phyloP scores from a whole-genome alignment of 768 basidiomycete genomes.

The Amanita subjunquillea region DNA sequence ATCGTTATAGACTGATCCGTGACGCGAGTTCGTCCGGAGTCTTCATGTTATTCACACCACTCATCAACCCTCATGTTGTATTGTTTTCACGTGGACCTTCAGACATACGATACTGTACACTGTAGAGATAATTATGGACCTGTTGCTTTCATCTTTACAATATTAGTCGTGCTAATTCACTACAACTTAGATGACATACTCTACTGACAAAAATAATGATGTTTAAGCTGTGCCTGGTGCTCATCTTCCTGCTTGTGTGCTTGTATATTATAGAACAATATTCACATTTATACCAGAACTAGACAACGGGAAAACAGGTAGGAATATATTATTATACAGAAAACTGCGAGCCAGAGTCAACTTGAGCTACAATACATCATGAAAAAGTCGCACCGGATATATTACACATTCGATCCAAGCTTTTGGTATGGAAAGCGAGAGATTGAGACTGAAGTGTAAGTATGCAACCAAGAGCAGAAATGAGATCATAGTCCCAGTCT shows the following conservation, averaged over 20 bases:
- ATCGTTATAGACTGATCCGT: background rate
- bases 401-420: constrained; percentile 13
- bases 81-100: background rate
- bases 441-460: constrained; percentile 6
- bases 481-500: constrained; percentile 58
- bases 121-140: background rate
- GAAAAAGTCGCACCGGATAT: constrained; percentile 16
- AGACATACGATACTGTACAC: background rate
- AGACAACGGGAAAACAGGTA: background rate
- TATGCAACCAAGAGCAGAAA: constrained; percentile 13
- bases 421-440: constrained; percentile 9
- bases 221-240: background rate
- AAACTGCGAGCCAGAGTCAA: constrained; percentile 12
- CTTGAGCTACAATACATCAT: constrained; percentile 15
- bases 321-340: constrained; percentile 15
- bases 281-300: constrained; percentile 1
- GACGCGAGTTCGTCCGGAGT: background rate
- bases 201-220: background rate
- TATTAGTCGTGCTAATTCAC: background rate
- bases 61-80: background rate
- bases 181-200: background rate
- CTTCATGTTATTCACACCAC: background rate
- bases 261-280: background rate
- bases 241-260: background rate
- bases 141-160: background rate